Evolutionary conservation across 129 eudicot species (phyloP), one percentile per base, ranked within the genome.

Genomic region (Artemisia argyi): DNA sequence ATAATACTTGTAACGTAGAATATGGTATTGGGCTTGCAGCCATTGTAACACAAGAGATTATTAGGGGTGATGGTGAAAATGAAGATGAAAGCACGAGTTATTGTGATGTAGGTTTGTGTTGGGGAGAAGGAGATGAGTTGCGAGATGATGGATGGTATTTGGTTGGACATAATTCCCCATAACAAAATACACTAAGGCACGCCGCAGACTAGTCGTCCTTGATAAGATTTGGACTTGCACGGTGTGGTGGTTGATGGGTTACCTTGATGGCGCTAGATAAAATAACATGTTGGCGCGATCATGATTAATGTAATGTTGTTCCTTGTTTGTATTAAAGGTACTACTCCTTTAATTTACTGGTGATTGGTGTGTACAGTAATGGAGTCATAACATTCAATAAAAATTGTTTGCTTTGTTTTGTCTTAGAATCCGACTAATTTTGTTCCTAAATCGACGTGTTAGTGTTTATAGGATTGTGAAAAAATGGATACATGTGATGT

Each of bases 61-160:
- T 42, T 61, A 68, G 13, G 19, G 83, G 65, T 66, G 89, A 68
- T 17, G 76, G 63, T 71, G 79, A 80, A 42, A 80, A 75, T 17
- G 86, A 65, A 17, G 69, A 83, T 56, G 30, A 63, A n/a, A 20
- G 19, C 5, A 56, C 66, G 84, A 68, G 83, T 52, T 80, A 63
- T 54, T 81, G 67, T 76, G 88, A 88, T 61, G 85, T 83, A 69
- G 86, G 76, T 8, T 13, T 72, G 78, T 20, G 68, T 72, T 51
- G 81, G 76, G 85, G 80, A 57, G 57, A 59, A 16, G 54, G 71
- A n/a, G 74, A 61, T 76, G 50, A 58, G 57, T 9, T 61, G 26
- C 81, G 20, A 51, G 90, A 88, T 75, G 93, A 81, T 71, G 90
- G 71, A 57, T 87, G 96, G 96, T 84, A 82, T 69, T 65, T 87